Percentiles rank a stretch among this genome's conserved stretches.
These are phyloP conservation scores for Truncatella angustata DNA, from an alignment of 2,329 filamentous ascomycete species.

Conservation along the genomic window DNA sequence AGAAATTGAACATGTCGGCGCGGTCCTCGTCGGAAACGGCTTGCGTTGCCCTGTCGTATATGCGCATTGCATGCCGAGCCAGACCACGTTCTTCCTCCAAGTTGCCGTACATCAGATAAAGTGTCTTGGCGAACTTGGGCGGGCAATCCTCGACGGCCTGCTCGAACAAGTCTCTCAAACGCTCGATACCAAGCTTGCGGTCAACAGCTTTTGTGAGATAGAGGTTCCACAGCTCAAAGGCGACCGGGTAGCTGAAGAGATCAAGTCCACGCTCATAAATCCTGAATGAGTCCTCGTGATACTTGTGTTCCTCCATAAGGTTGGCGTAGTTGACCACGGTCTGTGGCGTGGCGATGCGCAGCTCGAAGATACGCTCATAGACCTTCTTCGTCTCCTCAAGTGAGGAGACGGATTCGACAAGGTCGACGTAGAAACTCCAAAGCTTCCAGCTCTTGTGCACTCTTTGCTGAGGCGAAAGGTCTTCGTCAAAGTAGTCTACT, in stretches of 20 bases:
- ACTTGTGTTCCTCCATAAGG: constrained; percentile 87
- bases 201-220: constrained; percentile 97
- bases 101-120: constrained; percentile 98
- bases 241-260: constrained; percentile 97
- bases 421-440: constrained; percentile 98
- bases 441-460: constrained; percentile 99
- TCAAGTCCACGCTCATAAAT: constrained; percentile 94
- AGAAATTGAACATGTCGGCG: constrained; percentile 98
- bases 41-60: constrained; percentile 94
- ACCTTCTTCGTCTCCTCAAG: constrained; percentile 90
- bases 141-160: constrained; percentile 94
- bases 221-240: constrained; percentile 97
- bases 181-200: constrained; percentile 91
- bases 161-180: constrained; percentile 91
- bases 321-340: constrained; percentile 99
- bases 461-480: constrained; percentile 86
- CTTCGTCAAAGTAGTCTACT: constrained; percentile 99
- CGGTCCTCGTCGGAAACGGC: constrained; percentile 93
- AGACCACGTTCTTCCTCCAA: constrained; percentile 94
- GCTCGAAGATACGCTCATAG: constrained; percentile 96
- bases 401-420: constrained; percentile 90
- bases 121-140: constrained; percentile 89
- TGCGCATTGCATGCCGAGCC: constrained; percentile 95
- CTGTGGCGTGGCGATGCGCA: constrained; percentile 95
- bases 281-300: constrained; percentile 97